A percentile compares a stretch with the other conserved stretches of the same genome.
Evolutionary conservation across 2,329 filamentous ascomycete genomes (phyloP).

Genomic region (Furcasterigmium sp.): DNA sequence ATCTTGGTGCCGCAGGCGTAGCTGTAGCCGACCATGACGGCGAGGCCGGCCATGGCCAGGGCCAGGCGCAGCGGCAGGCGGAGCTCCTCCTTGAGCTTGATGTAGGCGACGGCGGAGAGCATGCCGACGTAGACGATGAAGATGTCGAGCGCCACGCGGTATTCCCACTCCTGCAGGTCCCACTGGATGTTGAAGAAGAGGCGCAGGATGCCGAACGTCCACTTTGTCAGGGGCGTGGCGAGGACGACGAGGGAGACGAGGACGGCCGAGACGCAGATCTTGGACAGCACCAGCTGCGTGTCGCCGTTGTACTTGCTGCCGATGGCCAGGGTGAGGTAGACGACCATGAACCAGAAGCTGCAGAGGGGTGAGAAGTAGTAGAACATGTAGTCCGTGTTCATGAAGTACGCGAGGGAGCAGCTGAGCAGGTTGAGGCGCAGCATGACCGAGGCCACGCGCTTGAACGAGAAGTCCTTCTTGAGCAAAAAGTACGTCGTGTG

Average conservation of each 20-base stretch:
- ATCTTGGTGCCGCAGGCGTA: constrained; percentile 1
- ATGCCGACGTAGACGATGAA: constrained; percentile 53
- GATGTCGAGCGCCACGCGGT: constrained; percentile 45
- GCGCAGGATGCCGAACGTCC: constrained; percentile 23
- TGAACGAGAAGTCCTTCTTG: constrained; percentile 50
- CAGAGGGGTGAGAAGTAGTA: constrained; percentile 56
- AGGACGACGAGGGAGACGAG: constrained; percentile 25
- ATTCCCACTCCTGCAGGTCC: constrained; percentile 41
- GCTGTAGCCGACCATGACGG: not conserved
- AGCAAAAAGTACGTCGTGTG: constrained; percentile 54
- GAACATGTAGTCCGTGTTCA: constrained; percentile 42
- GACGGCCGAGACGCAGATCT: constrained; percentile 38
- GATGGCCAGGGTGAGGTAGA: constrained; percentile 45
- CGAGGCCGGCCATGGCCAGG: not conserved
- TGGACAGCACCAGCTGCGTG: constrained; percentile 34
- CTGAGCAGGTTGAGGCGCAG: constrained; percentile 53
- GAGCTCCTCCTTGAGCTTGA: not conserved
- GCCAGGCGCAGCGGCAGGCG: not conserved
- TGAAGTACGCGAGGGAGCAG: constrained; percentile 45
- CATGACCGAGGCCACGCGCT: constrained; percentile 38
- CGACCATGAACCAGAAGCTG: constrained; percentile 57
- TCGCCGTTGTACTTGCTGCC: constrained; percentile 34
- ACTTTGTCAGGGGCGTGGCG: constrained; percentile 24
- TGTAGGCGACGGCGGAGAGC: constrained; percentile 29
- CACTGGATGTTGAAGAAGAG: constrained; percentile 41